phyloP scores from a whole-genome alignment of 805 yeast species.

The Saccharomyces paradoxus region DNA sequence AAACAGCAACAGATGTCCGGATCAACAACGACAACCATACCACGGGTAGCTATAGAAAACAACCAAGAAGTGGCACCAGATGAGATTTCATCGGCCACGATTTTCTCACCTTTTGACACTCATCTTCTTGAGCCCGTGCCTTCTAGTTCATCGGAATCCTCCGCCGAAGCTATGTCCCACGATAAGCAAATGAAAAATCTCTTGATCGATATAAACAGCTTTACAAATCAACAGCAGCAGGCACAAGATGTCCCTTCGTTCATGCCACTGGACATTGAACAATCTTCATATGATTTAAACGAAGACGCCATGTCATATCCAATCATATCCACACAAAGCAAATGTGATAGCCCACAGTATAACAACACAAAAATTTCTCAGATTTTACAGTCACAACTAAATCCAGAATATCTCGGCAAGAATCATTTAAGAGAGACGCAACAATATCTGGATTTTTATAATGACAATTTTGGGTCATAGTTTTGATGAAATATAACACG shows the following conservation, averaged over 20 bases:
- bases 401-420: constrained; percentile 15
- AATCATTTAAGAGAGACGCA: constrained; percentile 23
- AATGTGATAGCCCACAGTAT: not conserved
- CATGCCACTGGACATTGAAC: constrained; percentile 16
- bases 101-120: not conserved
- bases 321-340: constrained; percentile 1
- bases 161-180: not conserved
- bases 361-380: constrained; percentile 4
- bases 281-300: constrained; percentile 3
- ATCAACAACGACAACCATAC: not conserved
- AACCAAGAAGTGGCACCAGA: not conserved
- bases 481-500: constrained; percentile 1
- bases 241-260: not conserved
- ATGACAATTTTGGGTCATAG: constrained; percentile 12
- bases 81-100: not conserved
- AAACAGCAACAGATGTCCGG: not conserved
- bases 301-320: not conserved
- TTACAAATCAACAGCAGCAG: not conserved
- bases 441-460: constrained; percentile 27
- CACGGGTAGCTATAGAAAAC: not conserved
- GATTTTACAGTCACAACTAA: constrained; percentile 10
- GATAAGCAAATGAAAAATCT: not conserved
- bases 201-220: constrained; percentile 1
- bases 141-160: not conserved
- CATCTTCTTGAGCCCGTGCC: constrained; percentile 1